Conservation (phyloP, 2,329 filamentous ascomycete genomes). For the Apiospora pterosperma region DNA sequence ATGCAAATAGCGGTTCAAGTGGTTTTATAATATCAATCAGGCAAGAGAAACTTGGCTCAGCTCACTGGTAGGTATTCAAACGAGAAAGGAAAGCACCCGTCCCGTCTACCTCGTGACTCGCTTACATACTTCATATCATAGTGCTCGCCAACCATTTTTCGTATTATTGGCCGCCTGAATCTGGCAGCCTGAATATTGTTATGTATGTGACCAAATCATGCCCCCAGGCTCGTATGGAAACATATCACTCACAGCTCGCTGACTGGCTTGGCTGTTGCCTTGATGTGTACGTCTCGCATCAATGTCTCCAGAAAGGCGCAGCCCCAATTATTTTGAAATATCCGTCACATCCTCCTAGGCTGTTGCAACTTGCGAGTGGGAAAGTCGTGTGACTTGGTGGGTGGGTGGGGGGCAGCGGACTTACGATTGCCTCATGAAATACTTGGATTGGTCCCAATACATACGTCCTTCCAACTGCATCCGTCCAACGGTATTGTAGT, state of each 20-base stretch:
- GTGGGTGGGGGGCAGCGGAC: too few relatives aligned
- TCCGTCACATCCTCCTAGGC: background rate
- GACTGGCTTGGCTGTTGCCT: background rate
- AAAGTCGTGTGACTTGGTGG: too few relatives aligned
- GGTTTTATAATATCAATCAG: too few relatives aligned
- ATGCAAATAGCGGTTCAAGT: too few relatives aligned
- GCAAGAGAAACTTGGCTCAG: too few relatives aligned
- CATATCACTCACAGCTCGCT: background rate
- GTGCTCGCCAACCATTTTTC: background rate
- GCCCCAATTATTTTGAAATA: background rate
- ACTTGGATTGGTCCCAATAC: too few relatives aligned
- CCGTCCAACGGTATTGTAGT: too few relatives aligned
- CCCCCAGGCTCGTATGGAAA: background rate
- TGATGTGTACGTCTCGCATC: background rate
- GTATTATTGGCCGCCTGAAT: too few relatives aligned
- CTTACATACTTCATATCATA: background rate
- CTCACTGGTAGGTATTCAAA: too few relatives aligned
- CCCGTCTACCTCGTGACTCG: background rate
- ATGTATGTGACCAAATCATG: background rate
- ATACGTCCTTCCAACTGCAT: too few relatives aligned
- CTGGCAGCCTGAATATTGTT: background rate
- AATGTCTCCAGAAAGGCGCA: background rate
- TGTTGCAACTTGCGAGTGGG: background rate
- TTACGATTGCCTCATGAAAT: too few relatives aligned
- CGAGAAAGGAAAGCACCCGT: too few relatives aligned